Percentiles rank a stretch among this genome's conserved stretches.
Conservation (phyloP, 495 filamentous ascomycete genomes). For the Aspergillus bertholletiae region DNA sequence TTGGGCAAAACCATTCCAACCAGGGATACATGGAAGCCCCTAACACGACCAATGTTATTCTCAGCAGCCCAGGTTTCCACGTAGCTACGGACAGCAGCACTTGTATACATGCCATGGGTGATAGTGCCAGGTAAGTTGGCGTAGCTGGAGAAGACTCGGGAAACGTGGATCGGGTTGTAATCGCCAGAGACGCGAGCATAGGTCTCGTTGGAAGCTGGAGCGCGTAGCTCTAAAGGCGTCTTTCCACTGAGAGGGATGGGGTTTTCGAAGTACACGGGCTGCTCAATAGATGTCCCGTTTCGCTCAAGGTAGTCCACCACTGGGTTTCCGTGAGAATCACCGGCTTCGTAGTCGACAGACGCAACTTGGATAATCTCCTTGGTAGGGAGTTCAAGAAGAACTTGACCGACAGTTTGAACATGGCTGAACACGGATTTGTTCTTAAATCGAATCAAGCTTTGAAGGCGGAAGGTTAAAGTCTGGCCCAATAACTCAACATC, state of each 20-base stretch:
- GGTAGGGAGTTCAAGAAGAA: constrained; percentile 89
- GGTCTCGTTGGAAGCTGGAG: constrained; percentile 95
- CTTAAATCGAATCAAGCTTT: constrained; percentile 89
- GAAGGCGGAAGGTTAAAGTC: constrained; percentile 93
- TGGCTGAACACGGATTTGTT: constrained; percentile 89
- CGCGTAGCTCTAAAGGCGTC: constrained; percentile 78
- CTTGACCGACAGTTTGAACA: constrained; percentile 89
- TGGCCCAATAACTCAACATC: constrained; percentile 84
- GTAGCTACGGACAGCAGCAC: constrained; percentile 93
- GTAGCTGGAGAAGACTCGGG: constrained; percentile 90
- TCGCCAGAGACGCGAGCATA: constrained; percentile 97
- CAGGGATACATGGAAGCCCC: constrained; percentile 91
- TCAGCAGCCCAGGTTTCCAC: constrained; percentile 99
- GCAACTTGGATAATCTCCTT: constrained; percentile 97
- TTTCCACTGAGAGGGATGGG: constrained; percentile 92
- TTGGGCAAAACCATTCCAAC: constrained; percentile 98
- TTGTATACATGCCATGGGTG: constrained; percentile 99
- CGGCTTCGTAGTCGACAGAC: constrained; percentile 89
- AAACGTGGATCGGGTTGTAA: constrained; percentile 98
- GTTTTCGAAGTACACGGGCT: constrained; percentile 96
- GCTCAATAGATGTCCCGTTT: constrained; percentile 89
- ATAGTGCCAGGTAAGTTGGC: constrained; percentile 94
- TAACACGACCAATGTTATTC: constrained; percentile 95
- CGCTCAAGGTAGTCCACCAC: constrained; percentile 95
- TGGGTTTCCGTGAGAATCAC: constrained; percentile 88